phyloP scores from a whole-genome alignment of 2,329 filamentous ascomycete genomes.

The Teratosphaeria viscida region DNA sequence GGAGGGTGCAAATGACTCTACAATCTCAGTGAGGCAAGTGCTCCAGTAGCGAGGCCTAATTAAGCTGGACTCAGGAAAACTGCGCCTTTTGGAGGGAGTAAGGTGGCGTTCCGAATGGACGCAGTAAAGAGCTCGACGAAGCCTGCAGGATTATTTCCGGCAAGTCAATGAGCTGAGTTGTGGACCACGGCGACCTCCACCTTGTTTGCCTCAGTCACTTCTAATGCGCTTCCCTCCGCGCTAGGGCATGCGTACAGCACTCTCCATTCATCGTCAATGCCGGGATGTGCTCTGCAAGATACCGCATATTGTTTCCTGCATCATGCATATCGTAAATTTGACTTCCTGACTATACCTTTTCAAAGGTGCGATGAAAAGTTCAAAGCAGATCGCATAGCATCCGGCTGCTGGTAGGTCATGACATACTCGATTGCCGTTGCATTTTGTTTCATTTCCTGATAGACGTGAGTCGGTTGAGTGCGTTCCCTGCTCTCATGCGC shows the following conservation, averaged over 20 bases:
- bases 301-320: conserved; percentile 16
- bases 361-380: conserved; percentile 24
- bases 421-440: conserved; percentile 29
- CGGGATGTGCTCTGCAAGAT: conserved; percentile 16
- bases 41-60: too few species aligned
- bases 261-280: conserved; percentile 19
- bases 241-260: conserved; percentile 12
- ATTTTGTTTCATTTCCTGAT: conserved; percentile 28
- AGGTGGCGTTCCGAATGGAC: conserved; percentile 8
- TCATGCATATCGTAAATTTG: conserved; percentile 6
- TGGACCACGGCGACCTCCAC: conserved; percentile 5
- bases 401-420: conserved; percentile 23
- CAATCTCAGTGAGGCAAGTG: too few species aligned
- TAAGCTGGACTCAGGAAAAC: too few species aligned
- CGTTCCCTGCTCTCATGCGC: conserved; percentile 25
- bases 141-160: conserved; percentile 9
- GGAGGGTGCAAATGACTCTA: too few species aligned
- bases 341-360: conserved; percentile 4
- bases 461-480: conserved; percentile 34
- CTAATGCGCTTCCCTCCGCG: conserved; percentile 14
- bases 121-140: conserved; percentile 22
- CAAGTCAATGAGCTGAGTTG: too few species aligned
- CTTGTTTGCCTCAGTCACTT: conserved; percentile 9
- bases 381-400: conserved; percentile 22
- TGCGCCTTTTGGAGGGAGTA: neutral